phyloP scores from a whole-genome alignment of 2,329 filamentous ascomycete species.

The Orbilia quercus region DNA sequence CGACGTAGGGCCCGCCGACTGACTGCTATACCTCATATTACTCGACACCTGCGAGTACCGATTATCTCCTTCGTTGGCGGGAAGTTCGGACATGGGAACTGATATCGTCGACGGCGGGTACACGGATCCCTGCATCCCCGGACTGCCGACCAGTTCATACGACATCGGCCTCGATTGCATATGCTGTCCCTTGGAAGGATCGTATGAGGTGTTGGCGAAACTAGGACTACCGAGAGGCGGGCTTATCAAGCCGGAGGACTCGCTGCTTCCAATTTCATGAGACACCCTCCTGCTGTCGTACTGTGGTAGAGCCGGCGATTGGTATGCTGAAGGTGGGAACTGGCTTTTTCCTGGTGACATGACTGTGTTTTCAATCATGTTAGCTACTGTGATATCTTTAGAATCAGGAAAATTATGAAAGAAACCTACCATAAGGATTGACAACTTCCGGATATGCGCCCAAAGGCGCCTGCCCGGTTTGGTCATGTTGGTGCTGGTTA shows the following conservation, averaged over 20 bases:
- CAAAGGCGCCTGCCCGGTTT: conserved; percentile 25
- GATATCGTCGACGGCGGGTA: conserved; percentile 45
- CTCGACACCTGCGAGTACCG: conserved; percentile 48
- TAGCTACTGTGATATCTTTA: conserved; percentile 14
- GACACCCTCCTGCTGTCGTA: conserved; percentile 38
- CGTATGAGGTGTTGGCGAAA: not conserved
- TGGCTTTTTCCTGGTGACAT: conserved; percentile 39
- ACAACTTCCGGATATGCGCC: conserved; percentile 46
- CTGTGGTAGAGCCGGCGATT: conserved; percentile 43
- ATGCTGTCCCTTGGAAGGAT: not conserved
- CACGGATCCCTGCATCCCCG: conserved; percentile 3
- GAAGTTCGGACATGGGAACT: conserved; percentile 37
- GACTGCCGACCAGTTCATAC: conserved; percentile 46
- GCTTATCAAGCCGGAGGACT: conserved; percentile 31
- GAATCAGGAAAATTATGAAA: not conserved
- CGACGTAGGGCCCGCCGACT: conserved; percentile 8
- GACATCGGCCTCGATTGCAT: conserved; percentile 32
- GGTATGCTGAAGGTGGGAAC: conserved; percentile 47
- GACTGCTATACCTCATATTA: conserved; percentile 39
- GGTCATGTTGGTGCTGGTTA: conserved; percentile 30
- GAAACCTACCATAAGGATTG: conserved; percentile 41
- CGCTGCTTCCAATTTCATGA: conserved; percentile 42
- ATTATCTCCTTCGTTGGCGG: conserved; percentile 30
- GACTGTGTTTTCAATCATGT: conserved; percentile 5
- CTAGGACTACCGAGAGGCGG: conserved; percentile 36